Conservation (phyloP, 2,329 filamentous ascomycete species). For the Sporothrix dimorphospora region DNA sequence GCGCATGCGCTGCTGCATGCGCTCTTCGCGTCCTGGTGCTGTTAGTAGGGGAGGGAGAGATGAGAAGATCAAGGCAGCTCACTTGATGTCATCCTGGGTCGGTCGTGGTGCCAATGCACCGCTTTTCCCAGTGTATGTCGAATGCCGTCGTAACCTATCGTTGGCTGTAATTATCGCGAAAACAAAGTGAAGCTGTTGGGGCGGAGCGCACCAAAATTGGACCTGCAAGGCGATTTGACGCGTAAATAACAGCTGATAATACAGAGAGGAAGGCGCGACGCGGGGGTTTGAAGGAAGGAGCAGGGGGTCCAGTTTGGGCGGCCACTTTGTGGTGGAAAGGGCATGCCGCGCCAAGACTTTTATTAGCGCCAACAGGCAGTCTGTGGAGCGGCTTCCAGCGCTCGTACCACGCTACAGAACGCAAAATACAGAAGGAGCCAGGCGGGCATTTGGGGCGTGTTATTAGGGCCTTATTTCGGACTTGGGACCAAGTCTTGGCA, state of each 20-base stretch:
- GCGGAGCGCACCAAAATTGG: not conserved
- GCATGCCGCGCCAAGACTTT: slow-evolving; percentile 23
- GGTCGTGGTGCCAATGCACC: slow-evolving; percentile 9
- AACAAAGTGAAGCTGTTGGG: not conserved
- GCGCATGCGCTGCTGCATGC: slow-evolving; percentile 66
- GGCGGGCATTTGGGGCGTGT: not conserved
- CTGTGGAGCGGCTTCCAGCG: not conserved
- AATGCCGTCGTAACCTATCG: not conserved
- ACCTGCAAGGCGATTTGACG: slow-evolving; percentile 13
- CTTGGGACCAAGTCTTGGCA: slow-evolving; percentile 24
- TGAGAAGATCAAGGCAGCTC: slow-evolving; percentile 25
- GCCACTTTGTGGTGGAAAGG: no score
- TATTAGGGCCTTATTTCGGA: not conserved
- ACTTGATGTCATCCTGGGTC: slow-evolving; percentile 43
- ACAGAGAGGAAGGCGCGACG: slow-evolving; percentile 14
- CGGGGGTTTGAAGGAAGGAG: not conserved
- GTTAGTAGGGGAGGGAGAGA: not conserved
- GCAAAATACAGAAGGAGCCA: not conserved
- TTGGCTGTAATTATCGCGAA: not conserved
- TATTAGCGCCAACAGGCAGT: not conserved
- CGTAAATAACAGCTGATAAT: slow-evolving; percentile 9
- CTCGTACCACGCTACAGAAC: not conserved
- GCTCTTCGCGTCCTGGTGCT: slow-evolving; percentile 58
- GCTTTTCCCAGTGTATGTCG: slow-evolving; percentile 14
- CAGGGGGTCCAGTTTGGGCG: not conserved